These are phyloP conservation scores for Wickerhamiella domercqiae DNA, from an alignment of 805 yeast genomes.

Conservation along the genomic window DNA sequence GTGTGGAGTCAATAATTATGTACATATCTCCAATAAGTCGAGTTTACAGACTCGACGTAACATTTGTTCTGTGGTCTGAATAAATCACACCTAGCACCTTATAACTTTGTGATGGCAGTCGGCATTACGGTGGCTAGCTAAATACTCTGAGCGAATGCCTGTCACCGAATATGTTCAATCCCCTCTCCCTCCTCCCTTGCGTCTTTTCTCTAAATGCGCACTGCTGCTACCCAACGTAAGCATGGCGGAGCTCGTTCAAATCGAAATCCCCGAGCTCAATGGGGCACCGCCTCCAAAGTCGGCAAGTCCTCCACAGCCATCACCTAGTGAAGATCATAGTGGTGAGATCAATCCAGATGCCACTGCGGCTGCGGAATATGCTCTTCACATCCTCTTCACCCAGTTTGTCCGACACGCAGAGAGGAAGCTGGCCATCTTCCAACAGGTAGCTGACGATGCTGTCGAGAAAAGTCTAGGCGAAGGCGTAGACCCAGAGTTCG, in stretches of 20 bases:
- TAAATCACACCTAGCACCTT: no score
- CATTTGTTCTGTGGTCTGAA: no score
- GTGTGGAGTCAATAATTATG: no score
- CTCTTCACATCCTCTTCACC: constrained; percentile 84
- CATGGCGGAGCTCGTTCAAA: constrained; percentile 16
- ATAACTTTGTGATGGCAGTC: no score
- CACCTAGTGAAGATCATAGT: constrained; percentile 1
- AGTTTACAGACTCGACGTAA: no score
- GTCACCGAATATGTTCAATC: no score
- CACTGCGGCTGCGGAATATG: constrained; percentile 43
- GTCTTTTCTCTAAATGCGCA: no score
- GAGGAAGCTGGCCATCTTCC: constrained; percentile 59
- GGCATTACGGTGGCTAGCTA: no score
- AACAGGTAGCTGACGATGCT: constrained; percentile 43
- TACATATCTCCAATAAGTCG: no score
- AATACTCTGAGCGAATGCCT: no score
- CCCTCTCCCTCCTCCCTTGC: no score
- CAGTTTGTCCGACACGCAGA: constrained; percentile 93
- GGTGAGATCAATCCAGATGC: background rate
- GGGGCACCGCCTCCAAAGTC: constrained; percentile 5
- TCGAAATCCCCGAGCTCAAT: constrained; percentile 16
- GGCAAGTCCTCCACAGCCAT: background rate
- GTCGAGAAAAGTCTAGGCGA: constrained; percentile 68
- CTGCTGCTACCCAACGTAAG: no score
- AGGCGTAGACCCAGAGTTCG: constrained; percentile 77